Evolutionary conservation across 495 filamentous ascomycete genomes (phyloP), one percentile per base, ranked within the genome.

Genomic region (Aspergillus panamensis): DNA sequence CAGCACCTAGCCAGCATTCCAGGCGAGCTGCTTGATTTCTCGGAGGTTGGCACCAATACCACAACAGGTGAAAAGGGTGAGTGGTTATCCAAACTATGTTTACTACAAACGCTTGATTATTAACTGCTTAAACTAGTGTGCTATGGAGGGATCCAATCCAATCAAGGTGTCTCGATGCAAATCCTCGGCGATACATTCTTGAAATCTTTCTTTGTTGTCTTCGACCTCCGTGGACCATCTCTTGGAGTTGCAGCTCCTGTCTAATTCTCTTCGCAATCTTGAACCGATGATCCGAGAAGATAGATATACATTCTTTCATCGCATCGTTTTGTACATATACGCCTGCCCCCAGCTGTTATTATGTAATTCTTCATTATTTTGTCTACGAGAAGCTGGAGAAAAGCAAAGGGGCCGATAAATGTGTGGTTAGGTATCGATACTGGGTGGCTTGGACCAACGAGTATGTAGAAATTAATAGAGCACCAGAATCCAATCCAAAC

Each of bases 181-280:
- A 87, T 95, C 65, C 87, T 85, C 61, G 90, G 90, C 10, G 89
- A 92, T 63, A 80, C 88, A 57, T 86, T 95, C 66, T 84, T 95
- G 66, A 90, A 90, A 72, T 80, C 86, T 19, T 82, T 88, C 62
- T 93, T 90, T 66, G 87, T 89, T 19, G 87, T 87, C 16, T 93
- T 93, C 62, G 86, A 95, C 61, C 62, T 69, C 39, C 67, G 76
- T n/a, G 76, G 76, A 0, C 76, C 76, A 6, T 77, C 76, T 51
- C 62, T 78, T 33, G 70, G 72, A 16, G 61, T 78, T 60, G 75
- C 72, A 13, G 50, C 57, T 25, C 63, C 61, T 37, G 54, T 59
- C 47, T 66, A 51, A 48, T 52, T 31, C 32, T 51, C 20, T 8
- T 12, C 14, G 21, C 29, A 17, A 2, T 13, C 43, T 8, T 54